Conservation (phyloP, 192 early-diverging fungal species). For the Backusella morwellensis region DNA sequence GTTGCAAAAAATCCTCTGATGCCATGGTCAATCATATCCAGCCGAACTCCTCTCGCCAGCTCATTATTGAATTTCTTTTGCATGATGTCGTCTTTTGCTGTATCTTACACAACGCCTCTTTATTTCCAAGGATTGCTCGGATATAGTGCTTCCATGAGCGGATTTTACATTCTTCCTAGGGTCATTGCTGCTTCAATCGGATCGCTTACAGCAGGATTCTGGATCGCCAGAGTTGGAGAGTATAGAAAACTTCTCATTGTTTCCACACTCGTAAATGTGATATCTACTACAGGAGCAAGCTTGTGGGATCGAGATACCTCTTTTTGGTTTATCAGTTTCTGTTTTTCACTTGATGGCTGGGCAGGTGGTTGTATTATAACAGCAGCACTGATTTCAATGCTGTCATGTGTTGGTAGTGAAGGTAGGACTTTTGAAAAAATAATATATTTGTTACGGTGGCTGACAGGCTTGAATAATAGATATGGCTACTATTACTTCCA, state of each 20-base stretch:
- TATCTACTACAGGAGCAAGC: conserved; percentile 52
- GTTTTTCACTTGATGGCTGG: conserved; percentile 48
- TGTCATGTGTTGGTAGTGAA: conserved; percentile 47
- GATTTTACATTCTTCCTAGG: conserved; percentile 33
- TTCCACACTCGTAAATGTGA: conserved; percentile 46
- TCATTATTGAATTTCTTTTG: conserved; percentile 49
- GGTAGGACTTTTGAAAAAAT: conserved; percentile 41
- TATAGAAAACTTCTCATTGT: conserved; percentile 36
- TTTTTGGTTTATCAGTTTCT: conserved; percentile 45
- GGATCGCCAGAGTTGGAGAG: conserved; percentile 34
- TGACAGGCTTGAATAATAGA: conserved; percentile 49
- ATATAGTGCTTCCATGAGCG: conserved; percentile 19
- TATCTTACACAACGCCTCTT: conserved; percentile 36
- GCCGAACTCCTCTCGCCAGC: conserved; percentile 38
- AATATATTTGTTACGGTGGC: conserved; percentile 13
- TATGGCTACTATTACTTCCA: conserved; percentile 51
- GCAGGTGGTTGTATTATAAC: conserved; percentile 55
- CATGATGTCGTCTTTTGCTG: conserved; percentile 30
- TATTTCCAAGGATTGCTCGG: conserved; percentile 38
- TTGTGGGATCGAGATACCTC: conserved; percentile 52
- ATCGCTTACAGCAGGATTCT: conserved; percentile 26
- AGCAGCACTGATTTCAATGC: conserved; percentile 47
- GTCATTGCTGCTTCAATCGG: conserved; percentile 23
- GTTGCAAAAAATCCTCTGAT: conserved; percentile 64
- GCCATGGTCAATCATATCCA: conserved; percentile 55